A percentile compares a stretch with the other conserved stretches of the same genome.
Evolutionary conservation across 139 green algal species (phyloP).

Genomic region (Coelastrella sp.): DNA sequence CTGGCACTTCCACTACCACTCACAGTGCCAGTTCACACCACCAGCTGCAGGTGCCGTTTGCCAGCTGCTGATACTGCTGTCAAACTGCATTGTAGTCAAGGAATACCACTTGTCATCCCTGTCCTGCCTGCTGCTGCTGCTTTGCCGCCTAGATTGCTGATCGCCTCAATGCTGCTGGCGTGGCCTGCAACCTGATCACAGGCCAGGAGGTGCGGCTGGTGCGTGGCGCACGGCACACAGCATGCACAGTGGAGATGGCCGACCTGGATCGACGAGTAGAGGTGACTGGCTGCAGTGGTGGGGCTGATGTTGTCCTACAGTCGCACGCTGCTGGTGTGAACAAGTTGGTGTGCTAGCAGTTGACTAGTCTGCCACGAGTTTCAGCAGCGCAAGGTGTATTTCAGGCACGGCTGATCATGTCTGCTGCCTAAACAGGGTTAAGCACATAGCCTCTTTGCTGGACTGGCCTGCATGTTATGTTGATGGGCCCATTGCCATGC

Average conservation of each 20-base stretch:
- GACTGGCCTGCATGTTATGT: too few species aligned
- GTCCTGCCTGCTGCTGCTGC: background rate
- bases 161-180: constrained; percentile 56
- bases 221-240: constrained; percentile 80
- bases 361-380: too few species aligned
- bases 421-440: too few species aligned
- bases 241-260: constrained; percentile 98
- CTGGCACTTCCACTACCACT: too few species aligned
- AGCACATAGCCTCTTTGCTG: too few species aligned
- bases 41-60: too few species aligned
- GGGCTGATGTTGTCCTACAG: background rate
- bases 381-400: too few species aligned
- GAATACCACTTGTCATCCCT: background rate
- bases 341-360: too few species aligned
- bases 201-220: constrained; percentile 90
- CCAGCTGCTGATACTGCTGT: background rate
- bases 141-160: constrained; percentile 45
- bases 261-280: constrained; percentile 72
- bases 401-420: too few species aligned
- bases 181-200: constrained; percentile 73
- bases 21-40: too few species aligned
- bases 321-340: too few species aligned
- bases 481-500: too few species aligned
- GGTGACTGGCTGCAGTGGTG: constrained; percentile 54
- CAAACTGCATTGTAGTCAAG: background rate